Base-by-base conservation (phyloP, 2,329 filamentous ascomycete species). In the Blastomyces gilchristii region DNA sequence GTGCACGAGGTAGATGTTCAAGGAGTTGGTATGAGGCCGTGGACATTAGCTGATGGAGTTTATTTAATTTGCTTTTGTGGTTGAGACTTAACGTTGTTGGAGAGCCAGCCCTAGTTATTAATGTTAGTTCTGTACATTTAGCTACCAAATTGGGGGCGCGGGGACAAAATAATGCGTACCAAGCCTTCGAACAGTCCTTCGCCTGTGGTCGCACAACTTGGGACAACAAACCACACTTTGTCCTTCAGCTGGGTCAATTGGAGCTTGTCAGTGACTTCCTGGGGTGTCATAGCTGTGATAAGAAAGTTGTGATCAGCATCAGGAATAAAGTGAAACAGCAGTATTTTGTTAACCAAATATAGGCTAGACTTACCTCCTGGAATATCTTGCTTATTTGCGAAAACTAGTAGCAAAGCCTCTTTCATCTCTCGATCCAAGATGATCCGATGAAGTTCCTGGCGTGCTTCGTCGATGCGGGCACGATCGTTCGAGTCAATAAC, bases 371-470 rank as follows among this genome's bases (percentile, higher is more conserved):
- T 78, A 90, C 90, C 86, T 74, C 90, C 90, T 64, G 84, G 82
- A 70, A 97, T 81, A 85, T 99, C 94, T 80, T 97, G 94, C 85
- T 99, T 99, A 83, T 99, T 99, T 73, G 94, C 94, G 77, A 99
- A 97, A 52, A 99, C 93, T 65, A 97, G 80, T 70, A 99, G 81
- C 70, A 97, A 82, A 66, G 91, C 92, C 74, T 97, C 93, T 80
- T 94, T 92, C 86, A 97, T 93, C 83, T 99, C 94, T 68, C 93
- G 87, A 76, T 97, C 94, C 78, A 96, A 94, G 80, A 97, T 91
- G 79, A 97, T 97, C 74, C 93, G 89, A 80, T 97, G 91, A 68
- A 99, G 82, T 78, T 99, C 94, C 76, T 91, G 89, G 71, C 88
- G 85, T 63, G 94, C 94, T 80, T 97, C 94, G 63, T 94, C 90